Conservation (phyloP, 2,329 filamentous ascomycete species). For the Lasiodiplodia gonubiensis region DNA sequence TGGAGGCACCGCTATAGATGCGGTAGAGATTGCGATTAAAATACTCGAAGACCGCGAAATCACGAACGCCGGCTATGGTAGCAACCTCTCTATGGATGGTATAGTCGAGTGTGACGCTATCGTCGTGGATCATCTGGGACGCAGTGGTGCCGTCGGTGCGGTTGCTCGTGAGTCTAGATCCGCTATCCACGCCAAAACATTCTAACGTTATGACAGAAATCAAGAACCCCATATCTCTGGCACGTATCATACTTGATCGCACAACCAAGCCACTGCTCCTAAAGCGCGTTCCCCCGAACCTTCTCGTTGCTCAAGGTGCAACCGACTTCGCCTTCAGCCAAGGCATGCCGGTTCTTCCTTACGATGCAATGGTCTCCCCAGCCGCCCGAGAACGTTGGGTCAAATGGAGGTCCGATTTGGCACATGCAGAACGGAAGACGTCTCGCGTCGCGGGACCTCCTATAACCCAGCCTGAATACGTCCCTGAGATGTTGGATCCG, state of each 20-base stretch:
- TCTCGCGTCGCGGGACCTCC: slow-evolving; percentile 34
- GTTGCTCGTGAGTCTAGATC: slow-evolving; percentile 73
- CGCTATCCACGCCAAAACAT: background rate
- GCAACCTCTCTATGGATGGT: slow-evolving; percentile 89
- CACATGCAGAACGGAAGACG: slow-evolving; percentile 61
- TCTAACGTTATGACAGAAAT: slow-evolving; percentile 66
- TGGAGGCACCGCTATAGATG: slow-evolving; percentile 82
- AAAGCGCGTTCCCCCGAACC: slow-evolving; percentile 87
- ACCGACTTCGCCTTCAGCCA: slow-evolving; percentile 83
- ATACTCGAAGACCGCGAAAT: slow-evolving; percentile 92
- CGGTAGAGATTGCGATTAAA: slow-evolving; percentile 86
- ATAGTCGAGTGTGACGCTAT: slow-evolving; percentile 94
- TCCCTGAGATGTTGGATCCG: slow-evolving; percentile 31
- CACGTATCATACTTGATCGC: slow-evolving; percentile 79
- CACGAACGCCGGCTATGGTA: slow-evolving; percentile 95
- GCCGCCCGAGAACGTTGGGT: slow-evolving; percentile 78
- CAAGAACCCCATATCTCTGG: slow-evolving; percentile 89
- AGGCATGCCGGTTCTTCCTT: slow-evolving; percentile 73
- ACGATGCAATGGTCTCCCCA: slow-evolving; percentile 79
- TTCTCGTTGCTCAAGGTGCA: slow-evolving; percentile 85
- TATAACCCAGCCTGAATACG: slow-evolving; percentile 4
- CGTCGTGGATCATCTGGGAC: slow-evolving; percentile 86
- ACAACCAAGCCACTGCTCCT: slow-evolving; percentile 80
- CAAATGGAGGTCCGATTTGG: slow-evolving; percentile 76
- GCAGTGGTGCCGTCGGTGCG: slow-evolving; percentile 91